Evolutionary conservation across 1,284 basidiomycete genomes (phyloP).

Genomic region (Irpex rosettiformis): DNA sequence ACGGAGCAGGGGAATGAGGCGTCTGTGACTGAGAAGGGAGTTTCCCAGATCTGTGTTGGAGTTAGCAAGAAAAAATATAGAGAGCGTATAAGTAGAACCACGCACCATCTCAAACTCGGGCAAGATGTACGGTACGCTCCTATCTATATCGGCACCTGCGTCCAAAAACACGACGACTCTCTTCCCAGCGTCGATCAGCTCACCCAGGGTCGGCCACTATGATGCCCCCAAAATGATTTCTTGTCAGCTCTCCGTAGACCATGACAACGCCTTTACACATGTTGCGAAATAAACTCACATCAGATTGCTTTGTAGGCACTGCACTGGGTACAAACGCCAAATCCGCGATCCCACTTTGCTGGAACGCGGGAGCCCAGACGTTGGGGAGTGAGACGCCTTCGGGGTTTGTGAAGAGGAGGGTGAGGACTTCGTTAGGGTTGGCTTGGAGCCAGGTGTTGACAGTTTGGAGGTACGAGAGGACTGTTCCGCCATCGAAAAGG

Average conservation of each 20-base stretch:
- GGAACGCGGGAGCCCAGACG: conserved; percentile 57
- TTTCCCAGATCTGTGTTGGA: conserved; percentile 65
- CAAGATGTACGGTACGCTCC: conserved; percentile 58
- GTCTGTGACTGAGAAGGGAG: conserved; percentile 63
- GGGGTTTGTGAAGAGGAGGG: conserved; percentile 69
- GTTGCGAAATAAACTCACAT: no score
- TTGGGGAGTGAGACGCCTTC: conserved; percentile 50
- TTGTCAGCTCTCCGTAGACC: no score
- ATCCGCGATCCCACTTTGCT: conserved; percentile 50
- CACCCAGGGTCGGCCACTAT: conserved; percentile 74
- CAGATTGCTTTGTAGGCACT: conserved; percentile 45
- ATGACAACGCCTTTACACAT: no score
- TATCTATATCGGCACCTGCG: conserved; percentile 40
- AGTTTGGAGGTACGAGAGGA: conserved; percentile 33
- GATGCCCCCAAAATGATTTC: no score
- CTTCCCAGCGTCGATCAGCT: conserved; percentile 62
- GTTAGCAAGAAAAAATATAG: not conserved
- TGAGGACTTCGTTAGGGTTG: conserved; percentile 75
- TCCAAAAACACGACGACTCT: conserved; percentile 75
- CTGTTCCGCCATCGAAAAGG: conserved; percentile 63
- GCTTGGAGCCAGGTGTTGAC: conserved; percentile 50
- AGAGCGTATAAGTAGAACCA: no score
- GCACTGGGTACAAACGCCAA: conserved; percentile 59
- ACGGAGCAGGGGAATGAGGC: conserved; percentile 67
- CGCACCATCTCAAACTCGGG: conserved; percentile 58